Evolutionary conservation across 1,139 yeast genomes (phyloP).

Genomic region (Zygosaccharomyces pseudobailii): DNA sequence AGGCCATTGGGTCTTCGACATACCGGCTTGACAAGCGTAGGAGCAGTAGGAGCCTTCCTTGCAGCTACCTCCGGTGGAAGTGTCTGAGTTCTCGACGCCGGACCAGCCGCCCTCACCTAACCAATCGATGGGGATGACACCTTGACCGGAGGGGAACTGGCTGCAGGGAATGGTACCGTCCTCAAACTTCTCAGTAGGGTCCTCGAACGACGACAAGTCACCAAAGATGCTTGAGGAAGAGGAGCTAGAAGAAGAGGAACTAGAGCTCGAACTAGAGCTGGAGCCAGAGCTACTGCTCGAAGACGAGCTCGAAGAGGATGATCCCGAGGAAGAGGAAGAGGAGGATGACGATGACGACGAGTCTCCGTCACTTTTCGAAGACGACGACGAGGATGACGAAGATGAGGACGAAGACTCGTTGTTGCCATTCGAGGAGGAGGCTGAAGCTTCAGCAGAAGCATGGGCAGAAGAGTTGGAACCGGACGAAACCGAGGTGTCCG

Average conservation of each 20-base stretch:
- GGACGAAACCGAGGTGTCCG: conserved; percentile 13
- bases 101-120: conserved; percentile 71
- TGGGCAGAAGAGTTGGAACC: conserved; percentile 20
- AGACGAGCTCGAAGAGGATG: conserved; percentile 30
- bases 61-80: conserved; percentile 62
- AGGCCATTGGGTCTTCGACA: conserved; percentile 90
- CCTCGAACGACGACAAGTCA: conserved; percentile 49
- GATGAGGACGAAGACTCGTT: conserved; percentile 31
- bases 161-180: conserved; percentile 63
- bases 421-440: conserved; percentile 27
- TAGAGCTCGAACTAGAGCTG: conserved; percentile 41
- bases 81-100: conserved; percentile 58
- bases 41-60: conserved; percentile 75
- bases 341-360: conserved; percentile 24
- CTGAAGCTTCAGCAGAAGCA: conserved; percentile 25
- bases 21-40: conserved; percentile 84
- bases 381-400: conserved; percentile 41
- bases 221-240: conserved; percentile 42
- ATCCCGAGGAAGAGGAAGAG: conserved; percentile 23
- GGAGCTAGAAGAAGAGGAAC: conserved; percentile 20
- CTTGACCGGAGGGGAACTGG: conserved; percentile 65
- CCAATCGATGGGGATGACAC: conserved; percentile 59
- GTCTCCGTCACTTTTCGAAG: not conserved
- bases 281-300: conserved; percentile 40
- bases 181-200: conserved; percentile 51